Evolutionary conservation across 306 rosid genomes (phyloP).

Genomic region (Rosa persica): DNA sequence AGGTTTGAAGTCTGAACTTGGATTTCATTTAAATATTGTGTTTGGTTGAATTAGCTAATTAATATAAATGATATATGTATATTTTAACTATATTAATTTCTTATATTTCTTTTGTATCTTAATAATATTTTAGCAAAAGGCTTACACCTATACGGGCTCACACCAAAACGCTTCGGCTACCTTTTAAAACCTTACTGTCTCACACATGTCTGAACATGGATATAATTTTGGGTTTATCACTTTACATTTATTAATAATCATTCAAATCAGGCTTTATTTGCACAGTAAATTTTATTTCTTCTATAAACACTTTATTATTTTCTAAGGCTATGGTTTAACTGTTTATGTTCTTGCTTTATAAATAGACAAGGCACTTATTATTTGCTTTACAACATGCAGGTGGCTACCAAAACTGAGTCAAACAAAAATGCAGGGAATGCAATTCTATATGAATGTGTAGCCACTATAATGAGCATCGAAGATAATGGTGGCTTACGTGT

Average conservation of each 20-base stretch:
- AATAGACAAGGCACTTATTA: slow-evolving; percentile 5
- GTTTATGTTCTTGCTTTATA: not conserved
- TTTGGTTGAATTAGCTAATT: too few species aligned
- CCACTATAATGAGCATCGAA: slow-evolving; percentile 97
- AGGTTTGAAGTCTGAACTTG: too few species aligned
- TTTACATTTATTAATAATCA: not conserved
- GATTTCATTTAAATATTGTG: too few species aligned
- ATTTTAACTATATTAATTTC: too few species aligned
- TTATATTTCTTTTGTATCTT: too few species aligned
- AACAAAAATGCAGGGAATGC: slow-evolving; percentile 98
- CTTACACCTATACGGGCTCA: too few species aligned
- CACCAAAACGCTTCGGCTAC: too few species aligned
- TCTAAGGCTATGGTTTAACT: not conserved
- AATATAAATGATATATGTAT: too few species aligned
- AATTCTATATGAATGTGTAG: slow-evolving; percentile 91
- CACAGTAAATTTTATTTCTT: not conserved
- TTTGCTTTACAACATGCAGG: slow-evolving; percentile 43
- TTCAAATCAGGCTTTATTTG: not conserved
- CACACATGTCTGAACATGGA: not conserved
- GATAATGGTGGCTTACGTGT: slow-evolving; percentile 96
- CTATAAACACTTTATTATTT: not conserved
- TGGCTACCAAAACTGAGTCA: slow-evolving; percentile 96
- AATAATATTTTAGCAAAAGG: too few species aligned
- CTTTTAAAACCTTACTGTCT: not conserved
- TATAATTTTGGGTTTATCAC: not conserved